Conservation (phyloP, 441 rosid genomes). For the Isatis lusitanica region DNA sequence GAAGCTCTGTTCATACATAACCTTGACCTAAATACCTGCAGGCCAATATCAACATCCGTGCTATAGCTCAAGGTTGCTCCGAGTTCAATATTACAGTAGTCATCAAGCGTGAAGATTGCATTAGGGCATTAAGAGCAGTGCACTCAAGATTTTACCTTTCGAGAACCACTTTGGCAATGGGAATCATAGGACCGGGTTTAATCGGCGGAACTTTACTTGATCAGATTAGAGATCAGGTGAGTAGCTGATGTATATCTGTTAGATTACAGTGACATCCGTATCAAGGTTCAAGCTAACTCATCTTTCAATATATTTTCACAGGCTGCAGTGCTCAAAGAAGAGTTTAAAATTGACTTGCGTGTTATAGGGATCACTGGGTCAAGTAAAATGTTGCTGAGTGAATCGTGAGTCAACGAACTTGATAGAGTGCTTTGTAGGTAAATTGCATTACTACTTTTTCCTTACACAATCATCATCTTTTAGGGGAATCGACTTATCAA, state of each 20-base stretch:
- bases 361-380: slow-evolving; percentile 91
- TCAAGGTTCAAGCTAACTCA: slow-evolving; percentile 6
- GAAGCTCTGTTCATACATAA: neutral
- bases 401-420: slow-evolving; percentile 53
- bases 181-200: slow-evolving; percentile 90
- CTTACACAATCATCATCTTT: slow-evolving; percentile 18
- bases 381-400: slow-evolving; percentile 77
- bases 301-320: slow-evolving; percentile 42
- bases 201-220: slow-evolving; percentile 87
- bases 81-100: slow-evolving; percentile 90
- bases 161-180: slow-evolving; percentile 85
- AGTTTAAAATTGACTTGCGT: slow-evolving; percentile 89
- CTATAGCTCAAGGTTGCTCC: slow-evolving; percentile 97
- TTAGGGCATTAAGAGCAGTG: slow-evolving; percentile 88
- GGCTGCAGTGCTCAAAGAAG: slow-evolving; percentile 90
- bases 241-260: neutral
- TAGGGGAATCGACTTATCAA: slow-evolving; percentile 79
- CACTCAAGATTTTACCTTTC: slow-evolving; percentile 94
- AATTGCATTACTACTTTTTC: neutral
- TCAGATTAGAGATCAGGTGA: slow-evolving; percentile 88
- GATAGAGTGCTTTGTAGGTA: neutral
- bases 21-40: slow-evolving; percentile 36
- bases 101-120: slow-evolving; percentile 80
- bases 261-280: neutral
- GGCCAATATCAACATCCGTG: slow-evolving; percentile 92